Evolutionary conservation across 441 rosid species (phyloP).

Genomic region (Aleurites moluccanus): DNA sequence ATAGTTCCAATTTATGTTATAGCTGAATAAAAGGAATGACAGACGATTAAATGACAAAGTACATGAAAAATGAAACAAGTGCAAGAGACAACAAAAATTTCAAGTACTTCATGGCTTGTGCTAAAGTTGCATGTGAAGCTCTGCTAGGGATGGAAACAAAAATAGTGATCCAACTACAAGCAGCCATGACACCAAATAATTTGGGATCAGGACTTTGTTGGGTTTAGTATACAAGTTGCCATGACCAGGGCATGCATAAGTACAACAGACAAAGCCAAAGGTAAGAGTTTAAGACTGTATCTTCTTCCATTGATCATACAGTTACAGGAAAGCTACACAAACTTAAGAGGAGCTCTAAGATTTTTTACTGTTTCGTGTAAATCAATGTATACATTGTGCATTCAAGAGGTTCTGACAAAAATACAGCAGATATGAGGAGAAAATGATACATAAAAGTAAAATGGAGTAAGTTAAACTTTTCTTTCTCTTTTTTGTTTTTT

Average conservation of each 20-base stretch:
- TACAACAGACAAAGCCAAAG: neutral
- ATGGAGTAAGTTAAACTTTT: neutral
- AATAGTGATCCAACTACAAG: neutral
- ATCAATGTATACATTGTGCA: neutral
- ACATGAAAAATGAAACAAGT: neutral
- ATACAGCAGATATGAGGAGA: neutral
- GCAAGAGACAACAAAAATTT: neutral
- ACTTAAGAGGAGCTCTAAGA: neutral
- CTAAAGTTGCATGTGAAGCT: neutral
- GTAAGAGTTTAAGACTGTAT: neutral
- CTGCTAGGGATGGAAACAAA: neutral
- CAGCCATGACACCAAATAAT: neutral
- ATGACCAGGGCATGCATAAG: neutral
- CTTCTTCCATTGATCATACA: neutral
- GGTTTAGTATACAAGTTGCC: neutral
- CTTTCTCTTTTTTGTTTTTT: too few relatives aligned
- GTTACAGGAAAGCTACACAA: neutral
- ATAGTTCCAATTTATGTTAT: conserved; percentile 96
- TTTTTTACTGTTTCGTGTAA: too few relatives aligned
- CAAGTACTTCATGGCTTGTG: neutral
- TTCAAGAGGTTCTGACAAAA: neutral
- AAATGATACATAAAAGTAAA: neutral
- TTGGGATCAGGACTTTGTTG: neutral
- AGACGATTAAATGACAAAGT: neutral
- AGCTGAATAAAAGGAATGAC: conserved; percentile 37